These are phyloP conservation scores for Populus ilicifolia DNA, from an alignment of 345 rosid species.

Conservation along the genomic window DNA sequence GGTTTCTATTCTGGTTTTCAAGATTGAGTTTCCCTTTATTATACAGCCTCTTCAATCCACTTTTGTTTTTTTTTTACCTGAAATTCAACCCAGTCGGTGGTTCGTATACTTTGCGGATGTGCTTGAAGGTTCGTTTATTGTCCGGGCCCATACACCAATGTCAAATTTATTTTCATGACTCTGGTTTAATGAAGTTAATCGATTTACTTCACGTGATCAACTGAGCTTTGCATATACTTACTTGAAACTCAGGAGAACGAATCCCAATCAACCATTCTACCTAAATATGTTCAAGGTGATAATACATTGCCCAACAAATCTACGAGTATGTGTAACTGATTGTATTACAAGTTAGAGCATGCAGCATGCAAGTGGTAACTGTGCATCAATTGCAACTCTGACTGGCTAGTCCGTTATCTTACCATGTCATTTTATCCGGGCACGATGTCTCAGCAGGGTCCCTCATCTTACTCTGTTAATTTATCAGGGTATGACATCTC, in stretches of 20 bases:
- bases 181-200: constrained; percentile 94
- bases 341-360: neutral
- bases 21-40: constrained; percentile 10
- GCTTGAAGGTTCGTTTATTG: constrained; percentile 91
- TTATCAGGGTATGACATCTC: neutral
- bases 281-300: constrained; percentile 85
- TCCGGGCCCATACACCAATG: constrained; percentile 89
- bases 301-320: neutral
- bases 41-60: constrained; percentile 2
- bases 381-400: neutral
- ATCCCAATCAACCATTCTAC: constrained; percentile 63
- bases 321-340: neutral
- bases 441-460: neutral
- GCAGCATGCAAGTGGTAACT: neutral
- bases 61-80: neutral
- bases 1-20: neutral
- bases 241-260: constrained; percentile 70
- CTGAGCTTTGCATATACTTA: constrained; percentile 92
- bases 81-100: constrained; percentile 17
- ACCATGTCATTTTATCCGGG: neutral
- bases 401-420: neutral
- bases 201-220: constrained; percentile 88
- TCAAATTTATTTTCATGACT: constrained; percentile 89
- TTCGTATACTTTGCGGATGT: constrained; percentile 60
- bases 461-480: neutral